Evolutionary conservation across 495 filamentous ascomycete species (phyloP), one percentile per base, ranked within the genome.

Genomic region (Aspergillus funiculosus): DNA sequence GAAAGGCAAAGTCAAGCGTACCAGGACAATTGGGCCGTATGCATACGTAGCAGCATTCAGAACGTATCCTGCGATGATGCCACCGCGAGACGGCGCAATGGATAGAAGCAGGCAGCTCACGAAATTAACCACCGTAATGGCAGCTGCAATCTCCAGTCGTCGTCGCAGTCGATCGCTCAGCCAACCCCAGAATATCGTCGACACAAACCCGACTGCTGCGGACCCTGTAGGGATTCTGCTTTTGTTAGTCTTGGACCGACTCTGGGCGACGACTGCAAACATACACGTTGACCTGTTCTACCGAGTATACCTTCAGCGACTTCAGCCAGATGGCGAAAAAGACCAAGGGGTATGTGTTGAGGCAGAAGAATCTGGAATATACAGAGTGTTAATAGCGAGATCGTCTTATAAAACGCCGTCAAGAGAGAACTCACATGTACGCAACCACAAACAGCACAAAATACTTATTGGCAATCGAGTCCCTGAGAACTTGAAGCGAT

Each of bases 271-370:
- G n/a, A n/a, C n/a, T n/a, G n/a, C n/a, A n/a, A n/a, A n/a, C n/a
- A n/a, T n/a, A 42, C n/a, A 42, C 26, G 15, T 42, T 42, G 17
- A 42, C 20, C 26, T 42, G 39, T 18, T 42, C 30, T 1, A 42
- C 39, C 22, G 39, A 30, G 10, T 30, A 42, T 15, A 25, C 26
- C 11, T 42, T 15, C n/a, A 42, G 26, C 7, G 25, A 30, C 27
- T 42, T 42, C 6, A 42, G 39, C 39, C 39, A 42, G 3, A 42
- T 27, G 6, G 39, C 39, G 26, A 42, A 42, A 18, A 30, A 42
- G 17, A 30, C 31, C 13, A 42, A 15, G 1, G 39, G 39, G 15
- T 42, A 27, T 4, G 39, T 42, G 8, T 14, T 27, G 39, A 42
- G 6, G 27, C 39, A 42, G 26, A 30, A 27, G 26, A 42, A 42